Percentiles rank a stretch among this genome's conserved stretches.
Conservation (phyloP, 2,329 filamentous ascomycete species). For the Venturia nashicola region DNA sequence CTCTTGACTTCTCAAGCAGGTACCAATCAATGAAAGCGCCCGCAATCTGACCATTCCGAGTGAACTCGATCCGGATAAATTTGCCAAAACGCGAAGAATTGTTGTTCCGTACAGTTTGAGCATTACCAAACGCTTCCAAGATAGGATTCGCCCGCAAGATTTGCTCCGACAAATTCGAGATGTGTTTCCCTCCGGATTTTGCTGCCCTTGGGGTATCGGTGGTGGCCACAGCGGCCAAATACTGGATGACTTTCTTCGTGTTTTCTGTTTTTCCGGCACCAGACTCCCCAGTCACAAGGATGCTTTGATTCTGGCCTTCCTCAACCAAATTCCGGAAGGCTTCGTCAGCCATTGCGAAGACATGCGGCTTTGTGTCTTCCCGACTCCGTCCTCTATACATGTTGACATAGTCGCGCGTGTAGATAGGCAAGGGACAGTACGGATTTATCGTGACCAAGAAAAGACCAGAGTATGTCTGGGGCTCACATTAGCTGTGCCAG, state of each 20-base stretch:
- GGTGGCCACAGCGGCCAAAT: constrained; percentile 85
- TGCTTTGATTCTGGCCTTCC: constrained; percentile 92
- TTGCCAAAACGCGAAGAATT: constrained; percentile 98
- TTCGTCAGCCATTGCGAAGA: constrained; percentile 94
- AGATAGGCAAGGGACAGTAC: constrained; percentile 89
- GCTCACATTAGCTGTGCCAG: constrained; percentile 22
- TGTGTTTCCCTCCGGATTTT: constrained; percentile 49
- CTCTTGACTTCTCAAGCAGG: constrained; percentile 91
- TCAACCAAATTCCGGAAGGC: constrained; percentile 93
- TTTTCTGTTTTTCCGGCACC: constrained; percentile 98
- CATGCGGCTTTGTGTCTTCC: constrained; percentile 93
- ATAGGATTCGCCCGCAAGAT: constrained; percentile 95
- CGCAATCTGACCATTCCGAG: constrained; percentile 72
- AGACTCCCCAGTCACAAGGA: constrained; percentile 94
- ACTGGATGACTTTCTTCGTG: constrained; percentile 98
- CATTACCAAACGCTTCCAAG: constrained; percentile 94
- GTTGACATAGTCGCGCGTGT: constrained; percentile 91
- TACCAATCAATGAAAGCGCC: constrained; percentile 99
- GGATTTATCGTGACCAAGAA: constrained; percentile 97
- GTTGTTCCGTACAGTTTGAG: constrained; percentile 94
- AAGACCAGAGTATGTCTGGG: constrained; percentile 76
- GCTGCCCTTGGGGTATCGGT: constrained; percentile 55
- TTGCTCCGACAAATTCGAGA: constrained; percentile 87
- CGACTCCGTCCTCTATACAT: constrained; percentile 90
- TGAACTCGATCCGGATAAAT: constrained; percentile 96